Conservation (phyloP, 2,329 filamentous ascomycete genomes). For the Triangularia verruculosa region DNA sequence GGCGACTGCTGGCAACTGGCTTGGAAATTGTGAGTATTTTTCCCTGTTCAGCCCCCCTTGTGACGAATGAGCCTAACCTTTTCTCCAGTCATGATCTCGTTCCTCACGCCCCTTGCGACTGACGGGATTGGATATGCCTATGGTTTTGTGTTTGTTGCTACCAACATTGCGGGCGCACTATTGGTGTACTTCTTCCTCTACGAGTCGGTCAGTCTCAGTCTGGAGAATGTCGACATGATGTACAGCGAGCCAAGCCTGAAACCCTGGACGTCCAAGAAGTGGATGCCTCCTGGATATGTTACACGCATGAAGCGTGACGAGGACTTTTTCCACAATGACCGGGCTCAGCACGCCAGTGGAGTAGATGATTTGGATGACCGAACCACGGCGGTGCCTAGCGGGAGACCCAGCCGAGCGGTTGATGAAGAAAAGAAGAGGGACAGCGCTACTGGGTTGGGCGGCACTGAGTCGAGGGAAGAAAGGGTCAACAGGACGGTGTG, state of each 20-base stretch:
- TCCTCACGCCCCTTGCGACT: slow-evolving; percentile 68
- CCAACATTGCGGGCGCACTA: slow-evolving; percentile 54
- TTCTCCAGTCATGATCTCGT: slow-evolving; percentile 42
- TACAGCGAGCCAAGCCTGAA: slow-evolving; percentile 54
- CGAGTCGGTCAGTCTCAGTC: slow-evolving; percentile 50
- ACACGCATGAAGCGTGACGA: slow-evolving; percentile 25
- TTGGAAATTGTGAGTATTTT: slow-evolving; percentile 54
- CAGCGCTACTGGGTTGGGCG: neutral
- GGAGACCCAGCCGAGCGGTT: slow-evolving; percentile 1
- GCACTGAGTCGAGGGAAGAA: slow-evolving; percentile 9
- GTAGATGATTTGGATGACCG: slow-evolving; percentile 16
- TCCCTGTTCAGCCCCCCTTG: neutral
- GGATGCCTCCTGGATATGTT: slow-evolving; percentile 32
- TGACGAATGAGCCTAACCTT: neutral
- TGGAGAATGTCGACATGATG: slow-evolving; percentile 68
- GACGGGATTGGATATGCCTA: slow-evolving; percentile 58
- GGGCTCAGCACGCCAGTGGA: neutral
- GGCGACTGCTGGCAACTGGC: slow-evolving; percentile 53
- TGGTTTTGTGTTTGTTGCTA: slow-evolving; percentile 64
- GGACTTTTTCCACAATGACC: slow-evolving; percentile 10
- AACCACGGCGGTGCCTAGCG: slow-evolving; percentile 19
- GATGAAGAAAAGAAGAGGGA: slow-evolving; percentile 11
- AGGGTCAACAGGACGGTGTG: slow-evolving; percentile 5
- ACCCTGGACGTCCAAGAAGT: slow-evolving; percentile 54
- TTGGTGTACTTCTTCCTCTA: slow-evolving; percentile 66